These are phyloP conservation scores for Leptoxyphium fumago DNA, from an alignment of 2,329 filamentous ascomycete genomes.

Conservation along the genomic window DNA sequence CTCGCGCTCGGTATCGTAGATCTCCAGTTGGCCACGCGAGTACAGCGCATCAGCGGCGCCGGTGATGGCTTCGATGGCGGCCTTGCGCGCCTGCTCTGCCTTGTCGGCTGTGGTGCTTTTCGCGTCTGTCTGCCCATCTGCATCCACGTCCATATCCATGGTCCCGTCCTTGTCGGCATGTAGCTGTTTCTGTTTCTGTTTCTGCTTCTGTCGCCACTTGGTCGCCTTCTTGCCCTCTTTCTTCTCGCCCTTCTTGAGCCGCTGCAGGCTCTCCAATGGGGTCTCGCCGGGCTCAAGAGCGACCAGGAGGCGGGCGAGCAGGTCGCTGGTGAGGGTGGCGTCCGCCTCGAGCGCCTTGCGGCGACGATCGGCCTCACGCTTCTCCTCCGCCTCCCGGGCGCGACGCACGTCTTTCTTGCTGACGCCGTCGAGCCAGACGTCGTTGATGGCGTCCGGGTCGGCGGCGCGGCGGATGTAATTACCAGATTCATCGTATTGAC, in stretches of 20 bases:
- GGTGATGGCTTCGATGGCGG: slow-evolving; percentile 68
- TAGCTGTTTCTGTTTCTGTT: slow-evolving; percentile 15
- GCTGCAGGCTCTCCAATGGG: slow-evolving; percentile 69
- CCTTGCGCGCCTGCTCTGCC: slow-evolving; percentile 53
- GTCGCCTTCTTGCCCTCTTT: slow-evolving; percentile 44
- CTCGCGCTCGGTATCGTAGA: slow-evolving; percentile 83
- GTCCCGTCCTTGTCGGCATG: no score
- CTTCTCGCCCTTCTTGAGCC: slow-evolving; percentile 40
- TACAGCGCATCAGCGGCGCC: slow-evolving; percentile 80
- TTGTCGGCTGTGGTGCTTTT: slow-evolving; percentile 39
- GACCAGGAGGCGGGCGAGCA: slow-evolving; percentile 58
- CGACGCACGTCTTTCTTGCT: slow-evolving; percentile 87
- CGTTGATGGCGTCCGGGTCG: slow-evolving; percentile 81
- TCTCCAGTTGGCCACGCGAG: slow-evolving; percentile 68
- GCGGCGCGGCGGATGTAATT: slow-evolving; percentile 83
- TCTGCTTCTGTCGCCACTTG: slow-evolving; percentile 47
- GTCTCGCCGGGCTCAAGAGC: slow-evolving; percentile 71
- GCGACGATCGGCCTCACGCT: slow-evolving; percentile 62
- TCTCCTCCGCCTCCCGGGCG: slow-evolving; percentile 76
- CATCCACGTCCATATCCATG: slow-evolving; percentile 57
- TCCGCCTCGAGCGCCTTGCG: slow-evolving; percentile 62
- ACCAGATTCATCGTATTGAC: slow-evolving; percentile 75
- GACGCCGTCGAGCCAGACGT: slow-evolving; percentile 81
- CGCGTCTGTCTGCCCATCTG: slow-evolving; percentile 7
- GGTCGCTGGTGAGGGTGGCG: slow-evolving; percentile 54